Percentiles rank a stretch among this genome's conserved stretches.
These are phyloP conservation scores for Gossypium anomalum DNA, from an alignment of 345 rosid species.

Conservation along the genomic window DNA sequence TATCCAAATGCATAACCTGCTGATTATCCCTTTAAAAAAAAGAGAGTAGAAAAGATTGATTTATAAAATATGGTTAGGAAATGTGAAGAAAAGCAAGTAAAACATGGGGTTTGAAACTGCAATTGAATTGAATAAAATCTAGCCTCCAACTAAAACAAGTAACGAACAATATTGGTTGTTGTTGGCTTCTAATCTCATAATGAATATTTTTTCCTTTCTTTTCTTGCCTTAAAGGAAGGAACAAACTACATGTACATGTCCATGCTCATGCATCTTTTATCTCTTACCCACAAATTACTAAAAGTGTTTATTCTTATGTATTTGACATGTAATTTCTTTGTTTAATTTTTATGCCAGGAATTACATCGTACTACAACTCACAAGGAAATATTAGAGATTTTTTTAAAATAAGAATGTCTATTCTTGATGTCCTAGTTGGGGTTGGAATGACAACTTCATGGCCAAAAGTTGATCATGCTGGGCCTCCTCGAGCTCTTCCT, in stretches of 20 bases:
- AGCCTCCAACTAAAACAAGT: neutral
- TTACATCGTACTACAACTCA: conserved; percentile 76
- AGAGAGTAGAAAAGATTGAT: neutral
- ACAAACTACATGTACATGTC: neutral
- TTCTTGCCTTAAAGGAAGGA: conserved; percentile 3
- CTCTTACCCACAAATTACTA: neutral
- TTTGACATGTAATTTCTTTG: neutral
- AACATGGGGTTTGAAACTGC: neutral
- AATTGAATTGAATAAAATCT: neutral
- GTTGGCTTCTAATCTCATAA: neutral
- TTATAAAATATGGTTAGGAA: neutral
- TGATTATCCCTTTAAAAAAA: neutral
- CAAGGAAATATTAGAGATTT: conserved; percentile 71
- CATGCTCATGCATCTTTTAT: neutral
- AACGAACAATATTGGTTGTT: neutral
- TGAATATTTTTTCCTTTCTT: neutral
- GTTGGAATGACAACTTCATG: conserved; percentile 77
- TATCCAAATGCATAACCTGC: neutral
- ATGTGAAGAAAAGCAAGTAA: neutral
- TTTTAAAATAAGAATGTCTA: conserved; percentile 51
- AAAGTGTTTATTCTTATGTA: neutral
- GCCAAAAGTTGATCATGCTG: conserved; percentile 78
- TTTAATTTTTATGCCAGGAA: conserved; percentile 43
- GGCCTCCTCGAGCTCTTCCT: conserved; percentile 73
- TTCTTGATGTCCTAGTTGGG: conserved; percentile 63